A percentile compares a stretch with the other conserved stretches of the same genome.
Conservation (phyloP, 257 asterid genomes). For the Catharanthus roseus region DNA sequence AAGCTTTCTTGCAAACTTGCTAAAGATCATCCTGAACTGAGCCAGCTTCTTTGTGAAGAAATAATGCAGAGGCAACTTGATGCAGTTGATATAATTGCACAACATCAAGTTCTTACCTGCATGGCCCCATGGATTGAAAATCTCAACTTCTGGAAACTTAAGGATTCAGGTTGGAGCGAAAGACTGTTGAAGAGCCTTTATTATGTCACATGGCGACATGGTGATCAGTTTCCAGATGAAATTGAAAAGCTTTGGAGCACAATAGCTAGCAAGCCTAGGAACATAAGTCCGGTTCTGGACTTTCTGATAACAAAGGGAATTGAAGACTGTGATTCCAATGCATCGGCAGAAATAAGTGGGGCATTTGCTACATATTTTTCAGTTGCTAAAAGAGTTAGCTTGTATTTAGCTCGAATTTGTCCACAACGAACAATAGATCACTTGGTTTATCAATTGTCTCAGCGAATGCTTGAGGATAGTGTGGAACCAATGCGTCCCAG, state of each 20-base stretch:
- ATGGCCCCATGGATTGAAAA: constrained; percentile 99
- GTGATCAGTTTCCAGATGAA: constrained; percentile 99
- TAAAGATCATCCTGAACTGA: constrained; percentile 94
- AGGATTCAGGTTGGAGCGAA: constrained; percentile 98
- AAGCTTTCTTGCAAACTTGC: constrained; percentile 99
- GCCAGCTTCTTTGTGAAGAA: constrained; percentile 98
- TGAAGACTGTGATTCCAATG: constrained; percentile 97
- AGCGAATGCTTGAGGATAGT: constrained; percentile 96
- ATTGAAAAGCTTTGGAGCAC: constrained; percentile 99
- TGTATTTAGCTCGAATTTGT: constrained; percentile 94
- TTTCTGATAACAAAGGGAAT: constrained; percentile 96
- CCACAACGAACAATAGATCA: constrained; percentile 98
- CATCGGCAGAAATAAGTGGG: constrained; percentile 99
- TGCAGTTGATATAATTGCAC: constrained; percentile 98
- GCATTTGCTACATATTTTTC: constrained; percentile 98
- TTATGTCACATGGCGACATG: constrained; percentile 97
- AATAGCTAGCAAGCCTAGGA: constrained; percentile 93
- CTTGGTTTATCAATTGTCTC: constrained; percentile 98
- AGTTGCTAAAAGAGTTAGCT: constrained; percentile 93
- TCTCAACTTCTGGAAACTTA: constrained; percentile 95
- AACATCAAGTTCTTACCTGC: constrained; percentile 98
- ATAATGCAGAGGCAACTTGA: constrained; percentile 99
- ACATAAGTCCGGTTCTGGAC: constrained; percentile 93
- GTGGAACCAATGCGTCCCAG: constrained; percentile 63
- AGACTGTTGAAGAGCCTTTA: constrained; percentile 89